Percentiles rank a stretch among this genome's conserved stretches.
Conservation (phyloP, 163 green algal species). For the Picocystis sp. region DNA sequence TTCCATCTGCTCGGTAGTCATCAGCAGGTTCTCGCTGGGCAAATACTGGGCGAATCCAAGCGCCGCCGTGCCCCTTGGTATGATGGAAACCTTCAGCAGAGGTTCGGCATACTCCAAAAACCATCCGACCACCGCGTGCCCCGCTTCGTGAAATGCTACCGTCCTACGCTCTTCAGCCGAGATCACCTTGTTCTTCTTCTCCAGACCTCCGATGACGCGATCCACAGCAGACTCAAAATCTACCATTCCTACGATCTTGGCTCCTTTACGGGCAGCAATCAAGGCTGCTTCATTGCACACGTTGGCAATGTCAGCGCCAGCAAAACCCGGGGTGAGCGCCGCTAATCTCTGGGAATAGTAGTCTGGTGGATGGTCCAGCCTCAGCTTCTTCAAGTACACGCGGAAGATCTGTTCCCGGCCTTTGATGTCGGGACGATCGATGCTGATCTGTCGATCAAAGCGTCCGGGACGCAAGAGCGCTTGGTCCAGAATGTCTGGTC, state of each 20-base stretch:
- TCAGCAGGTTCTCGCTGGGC: conserved; percentile 92
- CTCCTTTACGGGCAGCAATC: conserved; percentile 61
- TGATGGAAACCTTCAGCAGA: conserved; percentile 96
- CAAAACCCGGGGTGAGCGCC: conserved; percentile 83
- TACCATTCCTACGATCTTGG: conserved; percentile 45
- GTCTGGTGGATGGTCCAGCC: conserved; percentile 39
- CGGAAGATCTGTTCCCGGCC: conserved; percentile 93
- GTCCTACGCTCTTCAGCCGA: conserved; percentile 71
- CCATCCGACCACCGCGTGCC: conserved; percentile 93
- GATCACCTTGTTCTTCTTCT: conserved; percentile 92
- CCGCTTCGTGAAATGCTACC: conserved; percentile 93
- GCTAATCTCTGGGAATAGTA: conserved; percentile 70
- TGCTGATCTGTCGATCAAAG: conserved; percentile 53
- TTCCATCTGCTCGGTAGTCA: conserved; percentile 85
- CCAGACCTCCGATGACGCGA: conserved; percentile 89
- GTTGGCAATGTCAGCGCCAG: conserved; percentile 96
- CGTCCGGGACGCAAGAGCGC: conserved; percentile 75
- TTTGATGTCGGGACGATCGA: conserved; percentile 93
- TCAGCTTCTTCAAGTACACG: conserved; percentile 57
- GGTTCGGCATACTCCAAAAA: conserved; percentile 94
- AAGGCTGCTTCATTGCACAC: conserved; percentile 95
- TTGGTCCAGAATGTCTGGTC: conserved; percentile 88
- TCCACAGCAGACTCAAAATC: conserved; percentile 89
- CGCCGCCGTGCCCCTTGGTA: conserved; percentile 78
- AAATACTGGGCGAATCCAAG: conserved; percentile 99